phyloP scores from a whole-genome alignment of 208 protist species.

The Trichomonas gallinae region DNA sequence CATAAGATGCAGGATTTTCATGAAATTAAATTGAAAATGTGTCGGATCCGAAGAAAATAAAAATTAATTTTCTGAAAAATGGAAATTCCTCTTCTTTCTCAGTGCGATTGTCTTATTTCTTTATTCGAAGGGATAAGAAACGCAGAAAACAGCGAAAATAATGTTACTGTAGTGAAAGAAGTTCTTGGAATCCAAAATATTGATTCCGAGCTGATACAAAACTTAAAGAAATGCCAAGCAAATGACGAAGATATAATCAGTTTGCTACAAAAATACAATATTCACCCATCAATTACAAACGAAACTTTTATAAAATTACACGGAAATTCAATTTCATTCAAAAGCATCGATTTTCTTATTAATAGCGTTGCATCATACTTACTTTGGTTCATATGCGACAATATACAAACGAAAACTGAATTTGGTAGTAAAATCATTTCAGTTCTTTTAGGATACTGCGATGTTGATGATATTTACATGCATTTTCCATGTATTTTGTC shows the following conservation, averaged over 20 bases:
- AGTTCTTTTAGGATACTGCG: background rate
- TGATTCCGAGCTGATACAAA: background rate
- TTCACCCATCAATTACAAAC: background rate
- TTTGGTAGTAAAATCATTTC: background rate
- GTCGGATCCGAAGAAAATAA: too few species aligned
- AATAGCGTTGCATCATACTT: background rate
- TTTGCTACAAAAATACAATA: background rate
- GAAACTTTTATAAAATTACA: background rate
- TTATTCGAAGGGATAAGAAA: background rate
- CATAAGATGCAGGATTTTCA: too few species aligned
- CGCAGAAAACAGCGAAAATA: background rate
- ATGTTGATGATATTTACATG: background rate
- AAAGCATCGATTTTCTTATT: background rate
- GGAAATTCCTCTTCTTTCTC: background rate
- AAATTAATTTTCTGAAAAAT: too few species aligned
- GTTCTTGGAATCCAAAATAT: background rate
- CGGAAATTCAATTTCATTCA: background rate
- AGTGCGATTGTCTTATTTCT: background rate
- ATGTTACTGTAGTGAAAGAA: background rate
- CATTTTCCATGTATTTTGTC: background rate
- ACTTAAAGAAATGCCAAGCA: background rate
- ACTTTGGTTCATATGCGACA: background rate
- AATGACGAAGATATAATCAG: background rate
- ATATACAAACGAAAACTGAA: background rate
- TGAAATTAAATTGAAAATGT: too few species aligned